Evolutionary conservation across 2,329 filamentous ascomycete genomes (phyloP).

Genomic region (Cercospora citrullina): DNA sequence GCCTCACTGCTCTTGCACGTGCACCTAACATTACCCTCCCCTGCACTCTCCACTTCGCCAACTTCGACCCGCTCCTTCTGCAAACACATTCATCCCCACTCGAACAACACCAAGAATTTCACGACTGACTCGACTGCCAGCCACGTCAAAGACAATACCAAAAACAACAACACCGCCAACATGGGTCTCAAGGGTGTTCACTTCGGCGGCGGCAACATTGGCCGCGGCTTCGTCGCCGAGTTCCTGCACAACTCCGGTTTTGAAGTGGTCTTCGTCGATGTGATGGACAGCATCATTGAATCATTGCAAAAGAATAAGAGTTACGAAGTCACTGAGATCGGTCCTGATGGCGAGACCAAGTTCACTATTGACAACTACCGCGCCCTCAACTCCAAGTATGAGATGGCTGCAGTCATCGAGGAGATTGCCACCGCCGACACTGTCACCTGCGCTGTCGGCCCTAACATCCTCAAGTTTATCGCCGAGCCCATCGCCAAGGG

Average conservation of each 20-base stretch:
- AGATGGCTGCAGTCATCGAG: conserved; percentile 77
- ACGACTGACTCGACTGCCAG: conserved; percentile 5
- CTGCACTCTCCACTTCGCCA: not conserved
- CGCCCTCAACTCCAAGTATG: conserved; percentile 89
- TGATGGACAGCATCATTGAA: conserved; percentile 80
- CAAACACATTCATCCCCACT: not conserved
- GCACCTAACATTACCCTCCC: not conserved
- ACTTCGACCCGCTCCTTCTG: not conserved
- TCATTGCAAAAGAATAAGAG: conserved; percentile 70
- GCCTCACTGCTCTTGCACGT: not conserved
- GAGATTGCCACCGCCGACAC: conserved; percentile 86
- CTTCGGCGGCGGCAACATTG: conserved; percentile 57
- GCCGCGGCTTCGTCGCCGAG: conserved; percentile 75
- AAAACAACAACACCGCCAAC: conserved; percentile 25
- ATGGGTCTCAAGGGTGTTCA: conserved; percentile 52
- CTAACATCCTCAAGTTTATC: conserved; percentile 94
- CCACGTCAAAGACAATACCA: conserved; percentile 10
- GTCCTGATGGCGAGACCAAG: conserved; percentile 74
- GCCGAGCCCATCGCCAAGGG: conserved; percentile 94
- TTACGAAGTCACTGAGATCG: conserved; percentile 93
- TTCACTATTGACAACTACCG: conserved; percentile 93
- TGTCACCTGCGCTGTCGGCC: conserved; percentile 95
- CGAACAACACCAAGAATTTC: not conserved
- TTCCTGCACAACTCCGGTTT: conserved; percentile 94
- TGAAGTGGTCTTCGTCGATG: conserved; percentile 94